Percentiles rank a stretch among this genome's conserved stretches.
These are phyloP conservation scores for Anthracocystis setariae DNA, from an alignment of 1,284 basidiomycete species.

Conservation along the genomic window DNA sequence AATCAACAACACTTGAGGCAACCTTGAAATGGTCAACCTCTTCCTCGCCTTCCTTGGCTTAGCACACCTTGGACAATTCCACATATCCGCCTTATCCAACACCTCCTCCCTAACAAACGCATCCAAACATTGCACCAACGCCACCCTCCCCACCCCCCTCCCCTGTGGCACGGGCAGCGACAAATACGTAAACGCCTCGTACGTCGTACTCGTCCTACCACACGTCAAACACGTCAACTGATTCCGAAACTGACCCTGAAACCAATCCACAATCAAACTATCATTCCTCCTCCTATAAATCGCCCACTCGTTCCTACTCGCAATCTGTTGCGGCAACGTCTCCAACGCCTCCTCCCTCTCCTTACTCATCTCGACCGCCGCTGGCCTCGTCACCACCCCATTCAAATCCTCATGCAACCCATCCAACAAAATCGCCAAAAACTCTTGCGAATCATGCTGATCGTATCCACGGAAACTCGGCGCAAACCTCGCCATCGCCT, in stretches of 20 bases:
- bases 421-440: slow-evolving; percentile 57
- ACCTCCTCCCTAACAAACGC: slow-evolving; percentile 90
- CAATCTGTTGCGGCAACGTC: slow-evolving; percentile 78
- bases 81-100: slow-evolving; percentile 92
- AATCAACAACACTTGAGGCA: slow-evolving; percentile 91
- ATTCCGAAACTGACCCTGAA: slow-evolving; percentile 66
- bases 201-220: slow-evolving; percentile 87
- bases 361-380: slow-evolving; percentile 60
- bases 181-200: slow-evolving; percentile 74
- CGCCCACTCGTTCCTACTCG: slow-evolving; percentile 52
- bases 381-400: slow-evolving; percentile 50
- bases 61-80: slow-evolving; percentile 90
- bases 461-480: slow-evolving; percentile 61
- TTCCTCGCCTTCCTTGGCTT: slow-evolving; percentile 83
- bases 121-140: slow-evolving; percentile 84
- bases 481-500: slow-evolving; percentile 70
- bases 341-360: slow-evolving; percentile 70
- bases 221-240: slow-evolving; percentile 65
- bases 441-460: slow-evolving; percentile 61
- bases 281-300: slow-evolving; percentile 65
- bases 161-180: slow-evolving; percentile 68
- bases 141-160: slow-evolving; percentile 75
- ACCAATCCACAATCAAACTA: slow-evolving; percentile 54
- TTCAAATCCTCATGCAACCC: slow-evolving; percentile 56
- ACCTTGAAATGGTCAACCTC: slow-evolving; percentile 83